Evolutionary conservation across 257 asterid genomes (phyloP).

Genomic region (Salvia rosmarinus): DNA sequence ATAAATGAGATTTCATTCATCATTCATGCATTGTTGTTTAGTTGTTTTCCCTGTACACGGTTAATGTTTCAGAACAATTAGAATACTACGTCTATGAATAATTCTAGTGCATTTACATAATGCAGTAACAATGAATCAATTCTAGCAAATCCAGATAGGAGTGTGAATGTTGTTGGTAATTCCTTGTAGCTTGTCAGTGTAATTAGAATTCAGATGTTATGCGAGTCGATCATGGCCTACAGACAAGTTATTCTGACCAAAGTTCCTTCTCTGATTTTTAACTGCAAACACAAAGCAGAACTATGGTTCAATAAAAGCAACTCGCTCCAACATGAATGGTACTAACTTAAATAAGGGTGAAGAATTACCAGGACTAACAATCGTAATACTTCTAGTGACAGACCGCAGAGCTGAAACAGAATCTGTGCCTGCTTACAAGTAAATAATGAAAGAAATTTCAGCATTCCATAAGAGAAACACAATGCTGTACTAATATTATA

Average conservation of each 20-base stretch:
- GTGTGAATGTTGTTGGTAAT: conserved; percentile 14
- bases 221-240: conserved; percentile 24
- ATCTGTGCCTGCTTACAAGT: conserved; percentile 55
- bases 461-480: conserved; percentile 13
- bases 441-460: conserved; percentile 19
- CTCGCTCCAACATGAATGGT: neutral
- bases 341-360: neutral
- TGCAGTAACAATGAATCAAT: conserved; percentile 33
- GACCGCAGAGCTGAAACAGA: conserved; percentile 66
- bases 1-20: conserved; percentile 24
- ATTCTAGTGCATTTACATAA: conserved; percentile 33
- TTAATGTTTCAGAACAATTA: conserved; percentile 17
- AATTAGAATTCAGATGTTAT: conserved; percentile 7
- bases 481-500: conserved; percentile 1
- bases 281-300: conserved; percentile 42
- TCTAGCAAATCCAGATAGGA: conserved; percentile 28
- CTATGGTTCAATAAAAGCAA: conserved; percentile 17
- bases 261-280: conserved; percentile 44
- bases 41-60: conserved; percentile 22
- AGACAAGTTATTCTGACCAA: conserved; percentile 30
- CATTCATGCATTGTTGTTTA: conserved; percentile 28
- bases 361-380: conserved; percentile 83
- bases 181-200: conserved; percentile 42
- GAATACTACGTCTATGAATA: conserved; percentile 27
- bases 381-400: conserved; percentile 66